Evolutionary conservation across 768 basidiomycete genomes (phyloP).

Genomic region (Amyloporia xantha): DNA sequence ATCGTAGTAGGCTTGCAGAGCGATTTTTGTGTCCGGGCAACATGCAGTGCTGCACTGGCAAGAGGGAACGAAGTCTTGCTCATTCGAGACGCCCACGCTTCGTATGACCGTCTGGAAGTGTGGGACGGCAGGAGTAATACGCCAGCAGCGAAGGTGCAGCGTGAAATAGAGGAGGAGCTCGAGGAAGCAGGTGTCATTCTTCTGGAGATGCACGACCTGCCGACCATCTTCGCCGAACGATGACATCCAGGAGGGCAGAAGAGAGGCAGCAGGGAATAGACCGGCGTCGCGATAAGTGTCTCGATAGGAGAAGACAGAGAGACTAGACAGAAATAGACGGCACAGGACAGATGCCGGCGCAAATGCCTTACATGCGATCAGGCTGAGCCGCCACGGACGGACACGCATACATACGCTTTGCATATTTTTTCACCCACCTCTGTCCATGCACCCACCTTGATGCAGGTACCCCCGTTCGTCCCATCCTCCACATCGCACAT

Average conservation of each 20-base stretch:
- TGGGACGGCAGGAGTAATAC: slow-evolving; percentile 43
- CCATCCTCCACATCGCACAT: too few species aligned
- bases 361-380: too few species aligned
- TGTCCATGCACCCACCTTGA: too few species aligned
- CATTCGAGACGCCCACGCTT: slow-evolving; percentile 60
- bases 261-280: too few species aligned
- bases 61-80: slow-evolving; percentile 63
- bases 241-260: slow-evolving; percentile 19
- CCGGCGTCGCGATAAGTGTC: too few species aligned
- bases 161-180: slow-evolving; percentile 57
- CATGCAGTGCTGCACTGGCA: slow-evolving; percentile 55
- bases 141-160: slow-evolving; percentile 43
- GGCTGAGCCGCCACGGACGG: too few species aligned
- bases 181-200: slow-evolving; percentile 63
- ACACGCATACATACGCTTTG: neutral
- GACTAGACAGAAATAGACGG: too few species aligned
- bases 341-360: too few species aligned
- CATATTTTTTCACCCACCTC: neutral
- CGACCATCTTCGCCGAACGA: slow-evolving; percentile 51
- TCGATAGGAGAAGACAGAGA: too few species aligned
- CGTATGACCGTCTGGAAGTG: slow-evolving; percentile 59
- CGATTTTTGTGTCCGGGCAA: slow-evolving; percentile 47
- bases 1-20: slow-evolving; percentile 63
- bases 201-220: slow-evolving; percentile 61
- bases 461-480: too few species aligned